Conservation (phyloP, 1,284 basidiomycete species). For the Apiotrichum laibachii region DNA sequence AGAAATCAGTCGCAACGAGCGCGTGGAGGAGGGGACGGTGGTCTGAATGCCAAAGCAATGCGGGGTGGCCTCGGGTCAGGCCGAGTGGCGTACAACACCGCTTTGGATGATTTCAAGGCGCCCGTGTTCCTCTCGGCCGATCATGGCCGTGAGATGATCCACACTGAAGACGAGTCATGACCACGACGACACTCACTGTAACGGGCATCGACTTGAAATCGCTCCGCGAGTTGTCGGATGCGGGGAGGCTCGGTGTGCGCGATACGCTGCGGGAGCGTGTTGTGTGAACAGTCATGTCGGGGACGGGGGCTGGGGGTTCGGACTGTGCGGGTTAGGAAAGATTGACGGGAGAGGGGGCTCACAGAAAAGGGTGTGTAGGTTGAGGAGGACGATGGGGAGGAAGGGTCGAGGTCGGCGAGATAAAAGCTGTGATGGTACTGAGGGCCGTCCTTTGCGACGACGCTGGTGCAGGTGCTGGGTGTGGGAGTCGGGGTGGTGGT, state of each 20-base stretch:
- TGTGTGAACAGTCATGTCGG: conserved; percentile 9
- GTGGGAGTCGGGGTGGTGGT: background rate
- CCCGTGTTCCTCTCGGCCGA: background rate
- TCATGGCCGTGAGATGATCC: background rate
- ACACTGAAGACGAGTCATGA: background rate
- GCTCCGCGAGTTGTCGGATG: conserved; percentile 10
- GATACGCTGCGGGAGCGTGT: conserved; percentile 15
- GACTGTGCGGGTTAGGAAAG: conserved; percentile 10
- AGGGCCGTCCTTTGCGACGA: background rate
- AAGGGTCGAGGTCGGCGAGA: conserved; percentile 8
- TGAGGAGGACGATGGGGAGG: background rate
- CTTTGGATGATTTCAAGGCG: too few relatives aligned
- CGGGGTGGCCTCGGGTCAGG: too few relatives aligned
- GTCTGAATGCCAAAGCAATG: too few relatives aligned
- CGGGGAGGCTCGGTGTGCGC: conserved; percentile 17
- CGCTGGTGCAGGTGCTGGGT: background rate
- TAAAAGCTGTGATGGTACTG: conserved; percentile 9
- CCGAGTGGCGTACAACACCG: too few relatives aligned
- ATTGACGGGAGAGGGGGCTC: background rate
- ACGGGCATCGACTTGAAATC: conserved; percentile 22
- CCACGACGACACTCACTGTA: conserved; percentile 15
- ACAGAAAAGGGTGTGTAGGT: conserved; percentile 15
- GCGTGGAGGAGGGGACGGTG: too few relatives aligned
- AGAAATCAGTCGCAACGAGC: too few relatives aligned
- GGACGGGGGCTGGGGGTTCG: conserved; percentile 12